Evolutionary conservation across 345 rosid genomes (phyloP), one percentile per base, ranked within the genome.

Genomic region (Conringia planisiliqua): DNA sequence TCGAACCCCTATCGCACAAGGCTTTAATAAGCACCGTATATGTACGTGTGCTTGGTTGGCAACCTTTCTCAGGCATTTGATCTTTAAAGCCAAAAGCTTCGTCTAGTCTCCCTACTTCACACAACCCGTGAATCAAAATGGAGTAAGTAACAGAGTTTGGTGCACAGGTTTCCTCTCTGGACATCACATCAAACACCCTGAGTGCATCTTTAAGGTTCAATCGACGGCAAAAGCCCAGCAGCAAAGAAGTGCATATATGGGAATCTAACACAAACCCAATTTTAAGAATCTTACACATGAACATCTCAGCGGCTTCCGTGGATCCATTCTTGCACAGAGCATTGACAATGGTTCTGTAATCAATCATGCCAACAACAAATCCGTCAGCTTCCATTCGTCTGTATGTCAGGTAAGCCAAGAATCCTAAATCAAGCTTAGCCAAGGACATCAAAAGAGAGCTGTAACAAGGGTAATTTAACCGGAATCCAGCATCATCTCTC

Each of bases 131-230:
- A 42, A 85, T 81, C 65, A 85, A 78, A 6, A 77, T 46, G 2
- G 85, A 68, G 78, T 71, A 81, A 7, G 81, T 81, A 51, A 83
- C 86, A 3, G 86, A 71, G 77, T 83, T 85, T 42, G 86, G 83
- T 24, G 69, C 75, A 72, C 79, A 81, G 61, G 62, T 77, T 52
- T 5, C 77, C 16, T 62, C 69, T 65, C 67, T 59, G 2, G 86
- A 82, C 88, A 82, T 85, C 71, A 75, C 47, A 32, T 79, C 88
- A 71, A 85, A 79, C 84, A 85, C 79, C 68, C 20, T 30, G 79
- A 74, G 81, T 30, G 84, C 84, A 64, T 66, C 72, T 13, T 1
- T 14, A 6, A 82, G 46, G 24, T 72, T 56, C 63, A 59, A 71
- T 13, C 42, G 39, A 42, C 84, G 61, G 62, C 86, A 85, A 48